A percentile compares a stretch with the other conserved stretches of the same genome.
Evolutionary conservation across 2,329 filamentous ascomycete species (phyloP).

Genomic region (Curvularia lunata): DNA sequence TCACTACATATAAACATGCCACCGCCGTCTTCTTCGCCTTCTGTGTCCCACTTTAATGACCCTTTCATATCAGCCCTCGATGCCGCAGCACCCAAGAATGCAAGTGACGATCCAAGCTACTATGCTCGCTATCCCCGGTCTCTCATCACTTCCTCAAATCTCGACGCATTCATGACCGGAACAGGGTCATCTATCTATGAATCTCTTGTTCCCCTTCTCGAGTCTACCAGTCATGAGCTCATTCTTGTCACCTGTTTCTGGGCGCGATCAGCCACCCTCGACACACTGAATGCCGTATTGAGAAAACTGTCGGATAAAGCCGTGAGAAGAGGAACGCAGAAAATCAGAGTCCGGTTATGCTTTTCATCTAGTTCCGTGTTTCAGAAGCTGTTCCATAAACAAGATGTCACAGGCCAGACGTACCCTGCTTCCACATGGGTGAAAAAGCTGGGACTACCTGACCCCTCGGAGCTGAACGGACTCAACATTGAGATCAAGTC

Average conservation of each 20-base stretch:
- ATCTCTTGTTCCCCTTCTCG: conserved; percentile 66
- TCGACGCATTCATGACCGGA: conserved; percentile 51
- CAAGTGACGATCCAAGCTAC: conserved; percentile 49
- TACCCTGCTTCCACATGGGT: conserved; percentile 68
- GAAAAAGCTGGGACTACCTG: conserved; percentile 68
- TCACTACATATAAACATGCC: conserved; percentile 10
- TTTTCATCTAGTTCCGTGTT: conserved; percentile 75
- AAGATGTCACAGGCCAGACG: conserved; percentile 65
- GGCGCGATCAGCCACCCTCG: conserved; percentile 69
- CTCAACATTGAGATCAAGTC: conserved; percentile 76
- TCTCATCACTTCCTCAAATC: conserved; percentile 44
- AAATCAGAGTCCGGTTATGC: conserved; percentile 71
- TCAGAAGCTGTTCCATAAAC: conserved; percentile 77
- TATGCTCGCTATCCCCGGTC: conserved; percentile 45
- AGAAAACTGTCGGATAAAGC: conserved; percentile 62
- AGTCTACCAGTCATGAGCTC: conserved; percentile 66
- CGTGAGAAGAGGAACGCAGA: conserved; percentile 38
- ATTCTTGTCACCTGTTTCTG: conserved; percentile 85
- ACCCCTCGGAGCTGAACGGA: conserved; percentile 59
- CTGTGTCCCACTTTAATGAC: conserved; percentile 25
- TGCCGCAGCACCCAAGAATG: conserved; percentile 27
- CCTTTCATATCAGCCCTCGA: conserved; percentile 40
- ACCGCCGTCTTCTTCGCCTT: conserved; percentile 4
- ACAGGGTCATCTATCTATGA: conserved; percentile 54
- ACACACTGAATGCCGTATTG: conserved; percentile 64